Evolutionary conservation across 2,329 filamentous ascomycete genomes (phyloP).

Genomic region (Ustulina deusta): DNA sequence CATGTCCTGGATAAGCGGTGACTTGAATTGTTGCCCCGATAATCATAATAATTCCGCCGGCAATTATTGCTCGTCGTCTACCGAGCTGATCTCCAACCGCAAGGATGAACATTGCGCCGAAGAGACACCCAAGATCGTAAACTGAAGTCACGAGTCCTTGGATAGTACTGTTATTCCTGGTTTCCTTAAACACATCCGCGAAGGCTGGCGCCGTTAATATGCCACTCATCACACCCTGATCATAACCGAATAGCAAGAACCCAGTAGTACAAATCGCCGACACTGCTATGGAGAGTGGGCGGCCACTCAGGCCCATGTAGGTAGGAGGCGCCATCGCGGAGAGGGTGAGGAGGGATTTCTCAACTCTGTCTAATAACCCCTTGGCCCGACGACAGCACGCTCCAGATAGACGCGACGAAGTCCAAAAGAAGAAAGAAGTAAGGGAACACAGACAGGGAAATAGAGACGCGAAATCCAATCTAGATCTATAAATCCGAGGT

Average conservation of each 20-base stretch:
- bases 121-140: constrained; percentile 60
- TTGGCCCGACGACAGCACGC: background rate
- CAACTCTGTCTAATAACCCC: constrained; percentile 22
- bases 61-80: constrained; percentile 66
- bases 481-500: constrained; percentile 22
- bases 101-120: constrained; percentile 63
- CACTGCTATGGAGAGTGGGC: constrained; percentile 66
- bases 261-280: constrained; percentile 74
- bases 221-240: constrained; percentile 59
- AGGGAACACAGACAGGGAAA: background rate
- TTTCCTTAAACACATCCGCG: constrained; percentile 61
- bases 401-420: constrained; percentile 7
- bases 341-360: constrained; percentile 22
- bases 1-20: constrained; percentile 48
- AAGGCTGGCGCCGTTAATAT: constrained; percentile 65
- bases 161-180: constrained; percentile 58
- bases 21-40: constrained; percentile 68
- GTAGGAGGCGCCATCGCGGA: constrained; percentile 63
- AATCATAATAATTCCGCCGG: constrained; percentile 67
- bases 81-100: constrained; percentile 65
- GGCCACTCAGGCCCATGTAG: constrained; percentile 70
- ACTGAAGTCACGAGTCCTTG: constrained; percentile 62
- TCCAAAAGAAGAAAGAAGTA: background rate
- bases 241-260: constrained; percentile 67
- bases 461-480: constrained; percentile 8